Conservation (phyloP, 2,329 filamentous ascomycete species). For the Paramyrothecium sp. region DNA sequence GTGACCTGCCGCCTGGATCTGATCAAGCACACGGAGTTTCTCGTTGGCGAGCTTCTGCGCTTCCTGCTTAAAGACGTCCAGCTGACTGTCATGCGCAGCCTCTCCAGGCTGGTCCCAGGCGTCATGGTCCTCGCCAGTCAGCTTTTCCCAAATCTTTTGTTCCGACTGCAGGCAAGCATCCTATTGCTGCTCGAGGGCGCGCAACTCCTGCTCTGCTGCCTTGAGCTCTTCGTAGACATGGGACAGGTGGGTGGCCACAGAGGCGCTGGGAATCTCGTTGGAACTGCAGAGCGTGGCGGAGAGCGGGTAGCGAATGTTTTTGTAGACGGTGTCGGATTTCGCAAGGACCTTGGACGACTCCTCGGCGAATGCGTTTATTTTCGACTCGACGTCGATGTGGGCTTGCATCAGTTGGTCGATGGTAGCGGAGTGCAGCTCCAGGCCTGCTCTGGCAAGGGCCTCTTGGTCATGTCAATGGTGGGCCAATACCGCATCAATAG, state of each 20-base stretch:
- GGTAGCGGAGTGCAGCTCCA: constrained; percentile 15
- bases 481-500: fast-evolving
- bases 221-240: constrained; percentile 17
- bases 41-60: constrained; percentile 17
- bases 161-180: constrained; percentile 18
- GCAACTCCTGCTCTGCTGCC: not conserved
- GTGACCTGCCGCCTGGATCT: constrained; percentile 23
- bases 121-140: constrained; percentile 3
- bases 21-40: constrained; percentile 16
- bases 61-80: constrained; percentile 14
- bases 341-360: constrained; percentile 13
- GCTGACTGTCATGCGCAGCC: not conserved
- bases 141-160: constrained; percentile 13
- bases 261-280: constrained; percentile 16
- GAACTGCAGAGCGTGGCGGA: constrained; percentile 28
- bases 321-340: constrained; percentile 21
- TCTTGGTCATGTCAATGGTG: constrained; percentile 13
- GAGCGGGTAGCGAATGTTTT: constrained; percentile 28
- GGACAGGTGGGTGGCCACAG: constrained; percentile 21
- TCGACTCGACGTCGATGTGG: constrained; percentile 16
- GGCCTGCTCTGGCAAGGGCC: constrained; percentile 18
- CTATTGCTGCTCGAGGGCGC: constrained; percentile 16
- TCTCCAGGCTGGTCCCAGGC: not conserved
- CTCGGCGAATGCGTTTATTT: constrained; percentile 15
- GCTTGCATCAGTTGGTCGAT: constrained; percentile 16